Base-by-base conservation (phyloP, 2,329 filamentous ascomycete genomes). In the Epichloe amarillans region DNA sequence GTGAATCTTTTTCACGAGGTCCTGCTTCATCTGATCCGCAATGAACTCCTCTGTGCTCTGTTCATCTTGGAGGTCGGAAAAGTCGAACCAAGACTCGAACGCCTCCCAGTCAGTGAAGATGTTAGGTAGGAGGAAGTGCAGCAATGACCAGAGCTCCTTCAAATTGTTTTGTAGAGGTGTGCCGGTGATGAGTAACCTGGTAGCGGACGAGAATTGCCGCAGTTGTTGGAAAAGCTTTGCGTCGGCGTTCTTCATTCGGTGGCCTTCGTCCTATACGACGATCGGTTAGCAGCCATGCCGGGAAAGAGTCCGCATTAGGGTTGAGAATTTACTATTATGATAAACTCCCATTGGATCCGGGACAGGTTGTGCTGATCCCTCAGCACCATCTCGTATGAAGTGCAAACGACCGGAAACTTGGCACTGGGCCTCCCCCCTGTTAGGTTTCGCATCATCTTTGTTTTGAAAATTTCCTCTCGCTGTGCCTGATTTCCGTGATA, bases 21-120 rank as follows among this genome's bases (percentile, higher is more conserved):
- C 69, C 38, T 72, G 69, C 38, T 72, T 72, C 56, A 84, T 80
- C 50, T 86, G 80, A 59, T 95, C 86, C 3, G 84, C 83, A 6
- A 94, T 76, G 48, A 95, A 84, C 43, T 90, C 80, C 47, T 87
- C 82, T 1, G 88, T 85, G 0, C 82, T 83, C 37, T 84, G 76
- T 56, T 90, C 88, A 53, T 97, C 88, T 50, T 94, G 81, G 1
- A 98, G 74, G 7, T 89, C 90, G 0, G 87, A 93, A 60, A 98
- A 98, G 64, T 98, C 91, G 55, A 98, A 98, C 90, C 91, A 97
- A 1, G 82, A 82, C 61, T 96, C 88, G 52, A 98, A 98, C 0
- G 87, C 88, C 45, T 94, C 88, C 65, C 94, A 83, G 59, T 95
- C 87, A 44, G 90, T 88, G 59, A 98, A 98, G 35, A 96, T 90